Evolutionary conservation across 495 filamentous ascomycete genomes (phyloP).

Genomic region (Cairneyella variabilis): DNA sequence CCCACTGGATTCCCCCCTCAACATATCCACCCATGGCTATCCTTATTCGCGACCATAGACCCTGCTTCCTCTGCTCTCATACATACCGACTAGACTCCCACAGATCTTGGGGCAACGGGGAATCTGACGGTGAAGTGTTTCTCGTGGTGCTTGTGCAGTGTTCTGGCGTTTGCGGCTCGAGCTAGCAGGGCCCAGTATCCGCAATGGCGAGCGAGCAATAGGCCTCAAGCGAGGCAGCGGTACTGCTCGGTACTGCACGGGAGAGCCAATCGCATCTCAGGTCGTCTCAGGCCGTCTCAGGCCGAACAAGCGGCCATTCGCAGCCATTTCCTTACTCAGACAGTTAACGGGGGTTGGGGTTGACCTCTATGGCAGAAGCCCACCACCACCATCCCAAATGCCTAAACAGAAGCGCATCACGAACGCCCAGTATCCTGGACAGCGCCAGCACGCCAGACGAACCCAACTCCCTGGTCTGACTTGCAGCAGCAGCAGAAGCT

Average conservation of each 20-base stretch:
- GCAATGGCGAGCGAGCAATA: too few relatives aligned
- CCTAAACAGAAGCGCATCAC: too few relatives aligned
- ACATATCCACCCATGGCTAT: neutral
- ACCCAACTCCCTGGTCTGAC: too few relatives aligned
- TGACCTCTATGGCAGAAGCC: neutral
- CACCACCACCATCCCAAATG: too few relatives aligned
- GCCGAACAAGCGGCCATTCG: neutral
- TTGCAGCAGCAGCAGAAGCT: too few relatives aligned
- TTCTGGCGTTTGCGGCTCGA: slow-evolving; percentile 4
- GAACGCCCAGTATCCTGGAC: too few relatives aligned
- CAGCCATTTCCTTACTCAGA: neutral
- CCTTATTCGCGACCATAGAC: neutral
- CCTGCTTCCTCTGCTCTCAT: too few relatives aligned
- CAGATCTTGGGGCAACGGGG: too few relatives aligned
- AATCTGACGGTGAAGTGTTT: too few relatives aligned
- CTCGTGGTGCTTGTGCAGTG: too few relatives aligned
- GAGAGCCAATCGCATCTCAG: neutral
- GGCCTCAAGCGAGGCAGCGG: neutral
- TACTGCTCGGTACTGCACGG: neutral
- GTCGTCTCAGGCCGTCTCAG: neutral
- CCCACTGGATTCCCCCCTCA: neutral
- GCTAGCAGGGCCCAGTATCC: neutral
- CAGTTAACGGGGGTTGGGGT: neutral
- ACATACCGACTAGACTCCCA: too few relatives aligned
- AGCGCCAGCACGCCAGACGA: too few relatives aligned